Base-by-base conservation (phyloP, 2,329 filamentous ascomycete genomes). In the Colletotrichum phormii region DNA sequence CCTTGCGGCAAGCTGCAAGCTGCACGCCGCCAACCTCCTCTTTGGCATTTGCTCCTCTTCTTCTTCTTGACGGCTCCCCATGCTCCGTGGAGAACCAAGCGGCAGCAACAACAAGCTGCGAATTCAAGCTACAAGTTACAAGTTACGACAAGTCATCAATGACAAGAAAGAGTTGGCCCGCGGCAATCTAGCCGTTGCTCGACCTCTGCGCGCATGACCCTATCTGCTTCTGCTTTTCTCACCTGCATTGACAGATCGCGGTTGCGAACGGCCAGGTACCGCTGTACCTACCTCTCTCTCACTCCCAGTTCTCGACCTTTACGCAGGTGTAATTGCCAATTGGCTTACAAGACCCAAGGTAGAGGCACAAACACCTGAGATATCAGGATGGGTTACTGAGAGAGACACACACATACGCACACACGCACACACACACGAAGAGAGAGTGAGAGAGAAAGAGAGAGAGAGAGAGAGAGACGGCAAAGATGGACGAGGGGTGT, bases 141-240 rank as follows among this genome's bases (percentile, higher is more conserved):
- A 53, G 7, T 59, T 63, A 58, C 53, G 37, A 49, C 59, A 69
- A 42, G n/a, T 35, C 61, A 26, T 46, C 33, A 31, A 18, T 42
- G 46, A 42, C 46, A 54, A 35, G n/a, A 54, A 68, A 53, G 24
- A 58, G 58, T 58, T 67, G 57, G 49, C 31, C 57, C 35, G 64
- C 68, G 63, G 68, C 64, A 72, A 69, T 60, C 64, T 66, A 24
- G 64, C 54, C 26, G 22, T 53, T 46, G n/a, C 57, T 46, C 46
- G 29, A 49, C 37, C 57, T 42, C 31, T 24, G 37, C 54, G 49
- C 49, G 54, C 67, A 70, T 70, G 49, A 29, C 31, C 57, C 49
- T 42, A 15, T 35, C 29, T 22, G 26, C 31, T 15, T 37, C 22
- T 24, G 22, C 24, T 11, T 42, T 15, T 33, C 37, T 51, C 22